These are phyloP conservation scores for Sordaria brevicollis DNA, from an alignment of 495 filamentous ascomycete species.

Conservation along the genomic window DNA sequence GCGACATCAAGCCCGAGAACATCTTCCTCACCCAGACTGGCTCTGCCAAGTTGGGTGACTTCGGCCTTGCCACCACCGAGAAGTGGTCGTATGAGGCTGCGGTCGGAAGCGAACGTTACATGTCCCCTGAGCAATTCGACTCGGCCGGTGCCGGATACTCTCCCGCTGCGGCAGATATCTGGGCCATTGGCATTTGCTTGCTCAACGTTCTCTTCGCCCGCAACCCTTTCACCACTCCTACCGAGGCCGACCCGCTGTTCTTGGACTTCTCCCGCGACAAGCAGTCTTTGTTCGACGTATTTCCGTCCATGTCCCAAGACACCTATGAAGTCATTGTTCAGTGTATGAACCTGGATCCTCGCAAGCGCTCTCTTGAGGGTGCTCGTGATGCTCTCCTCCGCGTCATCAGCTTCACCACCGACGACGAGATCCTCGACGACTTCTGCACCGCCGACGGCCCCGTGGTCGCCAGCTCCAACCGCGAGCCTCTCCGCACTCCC, in stretches of 20 bases:
- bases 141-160: slow-evolving; percentile 77
- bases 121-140: slow-evolving; percentile 97
- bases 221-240: slow-evolving; percentile 86
- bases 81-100: slow-evolving; percentile 80
- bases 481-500: slow-evolving; percentile 91
- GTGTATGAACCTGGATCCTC: slow-evolving; percentile 81
- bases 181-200: slow-evolving; percentile 92
- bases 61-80: slow-evolving; percentile 81
- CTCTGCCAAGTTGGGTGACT: slow-evolving; percentile 91
- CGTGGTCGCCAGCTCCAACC: slow-evolving; percentile 71
- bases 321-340: slow-evolving; percentile 86
- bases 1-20: slow-evolving; percentile 99
- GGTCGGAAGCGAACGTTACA: slow-evolving; percentile 96
- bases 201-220: slow-evolving; percentile 92
- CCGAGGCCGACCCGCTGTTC: slow-evolving; percentile 78
- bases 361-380: slow-evolving; percentile 70
- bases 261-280: slow-evolving; percentile 84
- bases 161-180: slow-evolving; percentile 87
- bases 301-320: slow-evolving; percentile 96
- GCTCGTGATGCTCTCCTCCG: slow-evolving; percentile 67
- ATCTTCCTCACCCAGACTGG: slow-evolving; percentile 85
- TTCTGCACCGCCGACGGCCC: slow-evolving; percentile 76
- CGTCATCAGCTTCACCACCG: slow-evolving; percentile 81
- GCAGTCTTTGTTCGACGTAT: slow-evolving; percentile 94
- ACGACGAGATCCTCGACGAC: slow-evolving; percentile 78